These are phyloP conservation scores for Tillandsia fasciculata DNA, from an alignment of 176 grass and related monocot genomes.

Conservation along the genomic window DNA sequence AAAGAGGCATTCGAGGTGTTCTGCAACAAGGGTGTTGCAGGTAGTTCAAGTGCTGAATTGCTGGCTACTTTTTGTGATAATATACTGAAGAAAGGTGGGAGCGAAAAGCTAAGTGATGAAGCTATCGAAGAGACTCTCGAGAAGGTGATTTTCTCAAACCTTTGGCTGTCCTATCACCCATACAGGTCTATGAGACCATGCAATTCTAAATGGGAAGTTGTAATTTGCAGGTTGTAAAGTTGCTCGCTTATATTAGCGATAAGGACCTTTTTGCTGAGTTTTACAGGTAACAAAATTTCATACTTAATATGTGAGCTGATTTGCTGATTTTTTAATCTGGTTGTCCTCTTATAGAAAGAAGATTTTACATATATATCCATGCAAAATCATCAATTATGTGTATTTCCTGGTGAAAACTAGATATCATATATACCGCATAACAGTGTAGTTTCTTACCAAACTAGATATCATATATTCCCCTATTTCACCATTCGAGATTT, in stretches of 20 bases:
- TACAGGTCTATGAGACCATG: not conserved
- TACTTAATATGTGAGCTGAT: not conserved
- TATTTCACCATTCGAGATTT: not conserved
- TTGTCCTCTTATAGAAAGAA: not conserved
- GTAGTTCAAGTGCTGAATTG: conserved; percentile 29
- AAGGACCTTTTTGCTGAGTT: conserved; percentile 98
- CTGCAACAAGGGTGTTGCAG: conserved; percentile 36
- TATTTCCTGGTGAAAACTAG: no score
- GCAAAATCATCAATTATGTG: no score
- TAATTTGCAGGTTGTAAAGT: conserved; percentile 67
- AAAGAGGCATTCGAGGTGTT: conserved; percentile 37
- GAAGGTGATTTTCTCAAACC: conserved; percentile 6
- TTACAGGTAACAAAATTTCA: conserved; percentile 41
- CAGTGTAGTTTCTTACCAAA: no score
- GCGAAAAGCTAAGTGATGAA: conserved; percentile 32
- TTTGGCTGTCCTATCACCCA: no score
- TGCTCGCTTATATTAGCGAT: conserved; percentile 88
- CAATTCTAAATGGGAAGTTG: not conserved
- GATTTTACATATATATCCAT: no score
- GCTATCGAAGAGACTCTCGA: conserved; percentile 37
- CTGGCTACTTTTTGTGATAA: conserved; percentile 31
- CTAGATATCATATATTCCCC: no score
- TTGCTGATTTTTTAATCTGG: conserved; percentile 16
- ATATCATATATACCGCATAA: no score
- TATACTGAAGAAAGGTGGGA: conserved; percentile 33